These are phyloP conservation scores for Botrytis hyacinthi DNA, from an alignment of 2,329 filamentous ascomycete species.

Conservation along the genomic window DNA sequence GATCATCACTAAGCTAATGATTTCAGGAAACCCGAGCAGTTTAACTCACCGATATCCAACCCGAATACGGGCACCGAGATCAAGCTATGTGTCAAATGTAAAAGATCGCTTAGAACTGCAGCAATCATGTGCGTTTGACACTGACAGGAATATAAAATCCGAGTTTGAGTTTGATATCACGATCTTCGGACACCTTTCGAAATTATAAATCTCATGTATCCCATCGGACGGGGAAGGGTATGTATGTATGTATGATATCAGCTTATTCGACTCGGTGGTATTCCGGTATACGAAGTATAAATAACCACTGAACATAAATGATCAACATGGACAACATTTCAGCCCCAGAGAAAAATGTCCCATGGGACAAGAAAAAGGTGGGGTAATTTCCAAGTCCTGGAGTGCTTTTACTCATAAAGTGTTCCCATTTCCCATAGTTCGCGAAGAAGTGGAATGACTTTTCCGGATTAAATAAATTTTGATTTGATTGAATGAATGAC, in stretches of 20 bases:
- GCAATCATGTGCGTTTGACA: not conserved
- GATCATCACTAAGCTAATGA: not conserved
- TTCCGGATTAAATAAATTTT: not conserved
- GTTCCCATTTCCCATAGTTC: not conserved
- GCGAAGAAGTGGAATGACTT: not conserved
- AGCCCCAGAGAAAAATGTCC: constrained; percentile 7
- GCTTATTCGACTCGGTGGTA: not conserved
- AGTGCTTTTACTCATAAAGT: not conserved
- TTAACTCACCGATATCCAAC: not conserved
- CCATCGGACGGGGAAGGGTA: not conserved
- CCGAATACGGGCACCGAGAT: not conserved
- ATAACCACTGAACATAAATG: not conserved
- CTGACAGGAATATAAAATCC: not conserved
- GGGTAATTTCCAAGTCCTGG: not conserved
- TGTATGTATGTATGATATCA: not conserved
- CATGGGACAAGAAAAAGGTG: constrained; percentile 1
- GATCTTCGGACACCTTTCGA: not conserved
- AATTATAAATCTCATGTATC: not conserved
- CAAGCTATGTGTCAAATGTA: not conserved
- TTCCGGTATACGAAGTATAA: not conserved
- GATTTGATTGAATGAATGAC: not conserved
- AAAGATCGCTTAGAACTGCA: not conserved
- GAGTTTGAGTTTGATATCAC: not conserved
- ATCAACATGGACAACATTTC: constrained; percentile 1
- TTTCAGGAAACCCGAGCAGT: not conserved